These are phyloP conservation scores for Phaeotremella skinneri DNA, from an alignment of 768 basidiomycete genomes.

Conservation along the genomic window DNA sequence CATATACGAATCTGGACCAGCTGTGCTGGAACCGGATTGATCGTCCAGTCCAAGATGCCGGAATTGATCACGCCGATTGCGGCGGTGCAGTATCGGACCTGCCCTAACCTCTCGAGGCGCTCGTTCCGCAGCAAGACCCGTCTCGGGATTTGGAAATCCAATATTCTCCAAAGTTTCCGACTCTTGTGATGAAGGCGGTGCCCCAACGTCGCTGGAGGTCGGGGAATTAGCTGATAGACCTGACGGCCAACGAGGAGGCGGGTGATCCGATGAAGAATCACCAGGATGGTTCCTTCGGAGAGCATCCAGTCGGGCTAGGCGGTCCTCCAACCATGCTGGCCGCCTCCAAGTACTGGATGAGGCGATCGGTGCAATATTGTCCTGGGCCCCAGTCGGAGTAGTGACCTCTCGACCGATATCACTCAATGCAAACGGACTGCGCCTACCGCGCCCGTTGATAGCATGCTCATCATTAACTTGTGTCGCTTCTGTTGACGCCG, in stretches of 20 bases:
- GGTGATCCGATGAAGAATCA: background rate
- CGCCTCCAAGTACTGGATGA: too few species aligned
- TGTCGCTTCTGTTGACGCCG: too few species aligned
- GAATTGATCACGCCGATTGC: too few species aligned
- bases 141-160: too few species aligned
- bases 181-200: background rate
- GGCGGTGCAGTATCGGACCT: too few species aligned
- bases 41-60: too few species aligned
- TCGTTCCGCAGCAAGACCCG: too few species aligned
- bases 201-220: conserved; percentile 9
- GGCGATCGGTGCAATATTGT: too few species aligned
- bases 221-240: conserved; percentile 10
- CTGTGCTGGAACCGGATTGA: too few species aligned
- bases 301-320: conserved; percentile 10
- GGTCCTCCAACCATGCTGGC: background rate
- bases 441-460: background rate
- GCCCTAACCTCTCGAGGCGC: too few species aligned
- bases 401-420: background rate
- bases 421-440: background rate
- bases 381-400: background rate
- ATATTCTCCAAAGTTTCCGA: too few species aligned
- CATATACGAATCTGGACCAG: too few species aligned
- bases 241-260: background rate
- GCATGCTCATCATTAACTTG: conserved; percentile 3
- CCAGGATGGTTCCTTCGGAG: background rate